phyloP scores from a whole-genome alignment of 208 protist species.

The Willaertia magna region DNA sequence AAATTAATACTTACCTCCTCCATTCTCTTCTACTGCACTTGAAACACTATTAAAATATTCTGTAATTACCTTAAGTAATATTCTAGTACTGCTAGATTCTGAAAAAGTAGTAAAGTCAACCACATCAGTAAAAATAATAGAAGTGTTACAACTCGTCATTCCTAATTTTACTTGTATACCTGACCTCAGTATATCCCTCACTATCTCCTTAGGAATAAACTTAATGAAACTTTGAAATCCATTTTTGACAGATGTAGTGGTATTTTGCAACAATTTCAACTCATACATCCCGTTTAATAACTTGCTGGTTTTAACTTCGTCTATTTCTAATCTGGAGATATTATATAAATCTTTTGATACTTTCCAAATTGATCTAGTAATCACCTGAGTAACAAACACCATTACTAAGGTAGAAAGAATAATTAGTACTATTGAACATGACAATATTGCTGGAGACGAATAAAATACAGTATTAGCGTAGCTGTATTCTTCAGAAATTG shows the following conservation, averaged over 20 bases:
- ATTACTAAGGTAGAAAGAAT: background rate
- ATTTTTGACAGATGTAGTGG: background rate
- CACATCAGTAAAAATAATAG: background rate
- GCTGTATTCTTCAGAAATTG: background rate
- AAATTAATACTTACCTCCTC: no score
- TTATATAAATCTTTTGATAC: background rate
- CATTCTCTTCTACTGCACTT: background rate
- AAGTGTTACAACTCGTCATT: background rate
- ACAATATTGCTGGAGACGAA: background rate
- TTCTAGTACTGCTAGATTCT: background rate
- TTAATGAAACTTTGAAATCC: background rate
- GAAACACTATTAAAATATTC: background rate
- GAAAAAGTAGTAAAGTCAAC: background rate
- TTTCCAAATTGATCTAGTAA: background rate
- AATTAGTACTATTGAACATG: background rate
- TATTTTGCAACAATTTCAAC: background rate
- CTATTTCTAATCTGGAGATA: background rate
- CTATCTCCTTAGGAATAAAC: background rate
- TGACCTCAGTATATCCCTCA: background rate
- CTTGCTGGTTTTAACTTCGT: background rate
- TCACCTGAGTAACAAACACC: background rate
- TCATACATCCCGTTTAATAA: background rate
- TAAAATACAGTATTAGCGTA: background rate
- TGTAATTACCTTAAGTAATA: background rate
- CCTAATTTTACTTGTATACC: background rate